Evolutionary conservation across 2,329 filamentous ascomycete species (phyloP).

Genomic region (Parasarocladium wereldwijsianum): DNA sequence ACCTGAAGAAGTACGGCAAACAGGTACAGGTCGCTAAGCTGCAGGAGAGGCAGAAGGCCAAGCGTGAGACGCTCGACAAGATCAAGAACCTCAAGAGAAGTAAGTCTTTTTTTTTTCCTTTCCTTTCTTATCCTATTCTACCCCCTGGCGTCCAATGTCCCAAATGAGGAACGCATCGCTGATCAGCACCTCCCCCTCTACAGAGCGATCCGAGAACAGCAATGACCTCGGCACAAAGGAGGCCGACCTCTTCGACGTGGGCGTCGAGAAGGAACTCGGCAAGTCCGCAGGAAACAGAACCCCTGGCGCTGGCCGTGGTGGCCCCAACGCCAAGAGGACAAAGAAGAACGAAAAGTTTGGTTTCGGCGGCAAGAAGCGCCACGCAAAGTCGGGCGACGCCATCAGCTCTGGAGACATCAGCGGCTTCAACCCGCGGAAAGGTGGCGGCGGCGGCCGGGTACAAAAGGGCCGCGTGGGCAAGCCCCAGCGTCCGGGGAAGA

Average conservation of each 20-base stretch:
- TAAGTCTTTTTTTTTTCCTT: constrained; percentile 32
- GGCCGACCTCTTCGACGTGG: constrained; percentile 82
- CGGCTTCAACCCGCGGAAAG: constrained; percentile 55
- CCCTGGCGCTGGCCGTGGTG: constrained; percentile 17
- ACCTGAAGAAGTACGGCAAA: constrained; percentile 98
- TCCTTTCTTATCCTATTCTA: too few species aligned
- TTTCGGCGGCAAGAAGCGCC: constrained; percentile 89
- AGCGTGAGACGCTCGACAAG: constrained; percentile 87
- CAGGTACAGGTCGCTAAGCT: constrained; percentile 92
- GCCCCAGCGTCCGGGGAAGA: constrained; percentile 32
- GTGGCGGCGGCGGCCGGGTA: constrained; percentile 17
- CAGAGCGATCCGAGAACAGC: constrained; percentile 68
- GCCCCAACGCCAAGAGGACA: constrained; percentile 56
- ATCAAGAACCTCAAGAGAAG: constrained; percentile 92
- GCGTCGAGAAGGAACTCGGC: constrained; percentile 53
- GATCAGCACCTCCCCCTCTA: constrained; percentile 6
- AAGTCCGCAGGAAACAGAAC: constrained; percentile 21
- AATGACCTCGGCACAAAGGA: constrained; percentile 54
- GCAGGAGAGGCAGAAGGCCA: constrained; percentile 85
- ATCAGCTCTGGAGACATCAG: constrained; percentile 66
- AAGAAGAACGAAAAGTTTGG: constrained; percentile 95
- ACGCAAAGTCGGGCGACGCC: constrained; percentile 82
- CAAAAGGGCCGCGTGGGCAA: constrained; percentile 14
- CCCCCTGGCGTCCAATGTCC: background rate
- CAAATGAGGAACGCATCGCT: constrained; percentile 6